Conservation (phyloP, 805 yeast genomes). For the Isabelozyma heimii region DNA sequence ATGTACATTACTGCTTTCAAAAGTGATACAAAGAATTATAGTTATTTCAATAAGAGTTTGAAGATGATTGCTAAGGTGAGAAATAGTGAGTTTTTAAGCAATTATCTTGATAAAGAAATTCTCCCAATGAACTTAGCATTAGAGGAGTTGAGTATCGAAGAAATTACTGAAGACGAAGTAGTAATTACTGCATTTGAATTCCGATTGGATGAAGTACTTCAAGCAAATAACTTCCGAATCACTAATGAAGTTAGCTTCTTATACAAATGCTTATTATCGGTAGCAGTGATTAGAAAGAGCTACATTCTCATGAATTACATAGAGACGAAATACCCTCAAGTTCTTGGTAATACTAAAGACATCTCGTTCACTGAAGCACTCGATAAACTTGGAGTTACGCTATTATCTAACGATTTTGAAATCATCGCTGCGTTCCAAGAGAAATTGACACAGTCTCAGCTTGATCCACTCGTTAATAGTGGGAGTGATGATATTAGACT, state of each 20-base stretch:
- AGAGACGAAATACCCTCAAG: conserved; percentile 39
- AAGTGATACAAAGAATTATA: conserved; percentile 34
- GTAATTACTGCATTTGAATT: conserved; percentile 73
- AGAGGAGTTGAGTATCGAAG: conserved; percentile 37
- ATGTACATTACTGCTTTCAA: conserved; percentile 29
- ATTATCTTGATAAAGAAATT: conserved; percentile 28
- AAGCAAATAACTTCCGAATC: conserved; percentile 23
- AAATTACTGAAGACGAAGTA: conserved; percentile 55
- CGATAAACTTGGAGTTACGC: conserved; percentile 46
- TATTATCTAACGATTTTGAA: conserved; percentile 55
- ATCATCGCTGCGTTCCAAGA: conserved; percentile 52
- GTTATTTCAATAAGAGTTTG: conserved; percentile 30
- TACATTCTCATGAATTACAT: conserved; percentile 55
- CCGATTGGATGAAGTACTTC: conserved; percentile 50
- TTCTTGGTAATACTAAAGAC: neutral
- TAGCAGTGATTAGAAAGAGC: conserved; percentile 60
- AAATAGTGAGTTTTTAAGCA: conserved; percentile 14
- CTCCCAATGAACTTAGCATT: conserved; percentile 33
- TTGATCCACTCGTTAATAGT: neutral
- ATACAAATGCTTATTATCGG: conserved; percentile 58
- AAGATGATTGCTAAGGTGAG: conserved; percentile 23
- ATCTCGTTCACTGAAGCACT: conserved; percentile 36
- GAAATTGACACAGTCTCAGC: conserved; percentile 9
- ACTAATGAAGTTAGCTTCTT: conserved; percentile 37
- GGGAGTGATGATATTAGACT: conserved; percentile 45